These are phyloP conservation scores for Panaeolus papilionaceus DNA, from an alignment of 768 basidiomycete species.

Conservation along the genomic window DNA sequence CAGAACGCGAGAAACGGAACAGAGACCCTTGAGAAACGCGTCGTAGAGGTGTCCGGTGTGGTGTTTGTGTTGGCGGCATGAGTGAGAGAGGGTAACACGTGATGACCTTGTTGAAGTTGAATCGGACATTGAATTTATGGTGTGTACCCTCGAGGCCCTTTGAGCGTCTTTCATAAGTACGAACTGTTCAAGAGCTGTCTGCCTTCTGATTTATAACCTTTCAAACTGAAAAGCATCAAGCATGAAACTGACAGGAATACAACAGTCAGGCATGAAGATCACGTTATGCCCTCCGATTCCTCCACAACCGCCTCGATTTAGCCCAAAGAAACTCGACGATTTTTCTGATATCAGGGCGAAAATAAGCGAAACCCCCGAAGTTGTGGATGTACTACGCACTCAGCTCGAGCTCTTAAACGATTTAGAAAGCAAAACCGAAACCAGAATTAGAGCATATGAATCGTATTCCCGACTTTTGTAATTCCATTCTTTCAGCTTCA, in stretches of 20 bases:
- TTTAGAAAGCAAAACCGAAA: neutral
- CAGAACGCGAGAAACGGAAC: constrained; percentile 82
- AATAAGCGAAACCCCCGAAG: neutral
- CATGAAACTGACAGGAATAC: neutral
- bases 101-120: neutral
- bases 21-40: constrained; percentile 94
- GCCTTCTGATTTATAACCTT: neutral
- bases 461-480: neutral
- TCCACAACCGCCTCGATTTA: neutral
- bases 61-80: constrained; percentile 47
- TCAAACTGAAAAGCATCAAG: neutral
- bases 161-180: neutral
- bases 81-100: neutral
- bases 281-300: neutral
- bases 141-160: neutral
- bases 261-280: neutral
- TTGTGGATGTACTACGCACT: neutral
- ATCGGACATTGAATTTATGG: neutral
- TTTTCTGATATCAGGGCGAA: neutral
- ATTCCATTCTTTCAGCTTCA: neutral
- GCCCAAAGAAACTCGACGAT: neutral
- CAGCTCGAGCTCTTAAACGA: neutral
- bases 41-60: constrained; percentile 82
- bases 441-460: neutral
- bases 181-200: no score